Base-by-base conservation (phyloP, 1,139 yeast species). In the Groenewaldozyma auringiensis region DNA sequence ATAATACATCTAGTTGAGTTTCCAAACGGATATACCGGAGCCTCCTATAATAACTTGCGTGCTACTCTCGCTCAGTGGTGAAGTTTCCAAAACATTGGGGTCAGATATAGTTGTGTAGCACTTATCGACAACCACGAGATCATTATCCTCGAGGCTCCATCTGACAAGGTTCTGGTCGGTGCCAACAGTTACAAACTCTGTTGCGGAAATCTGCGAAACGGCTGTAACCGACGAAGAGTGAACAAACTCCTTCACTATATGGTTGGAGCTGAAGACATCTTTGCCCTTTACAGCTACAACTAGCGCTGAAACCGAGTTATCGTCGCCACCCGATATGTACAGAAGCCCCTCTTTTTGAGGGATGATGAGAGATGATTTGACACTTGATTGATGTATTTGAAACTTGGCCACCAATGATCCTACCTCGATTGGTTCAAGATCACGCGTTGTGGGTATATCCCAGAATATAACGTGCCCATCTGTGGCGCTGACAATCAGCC, bases 141-240 rank as follows among this genome's bases (percentile, higher is more conserved):
- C 9, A 9, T 18, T 18, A 11, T 11, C 21, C 21, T 35, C 25
- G 6, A 71, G 60, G 4, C 66, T 58, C 96, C 96, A 89, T 8
- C 74, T 49, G 46, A 83, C 72, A 1, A 85, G 69, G 4, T 79
- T 71, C 63, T 92, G 97, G 57, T 92, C 97, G 2, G 87, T 95
- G 1, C 88, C 76, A 0, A 79, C 73, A 1, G 78, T 78, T 8
- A 72, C 59, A 4, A 71, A 52, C 56, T 53, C 6, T 53, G 51
- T 56, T 3, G 51, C 49, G 3, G 58, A 41, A 1, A 70, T 53
- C 2, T 60, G 43, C 0, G 72, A 65, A 1, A 86, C 67, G 0
- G 87, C 78, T 0, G 96, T 87, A 36, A 89, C 80, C 0, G 96
- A 85, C 0, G 96, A 83, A 0, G 96, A 78, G 2, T 95, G 96